phyloP scores from a whole-genome alignment of 192 early-diverging fungal genomes.

The Anaeromyces robustus region DNA sequence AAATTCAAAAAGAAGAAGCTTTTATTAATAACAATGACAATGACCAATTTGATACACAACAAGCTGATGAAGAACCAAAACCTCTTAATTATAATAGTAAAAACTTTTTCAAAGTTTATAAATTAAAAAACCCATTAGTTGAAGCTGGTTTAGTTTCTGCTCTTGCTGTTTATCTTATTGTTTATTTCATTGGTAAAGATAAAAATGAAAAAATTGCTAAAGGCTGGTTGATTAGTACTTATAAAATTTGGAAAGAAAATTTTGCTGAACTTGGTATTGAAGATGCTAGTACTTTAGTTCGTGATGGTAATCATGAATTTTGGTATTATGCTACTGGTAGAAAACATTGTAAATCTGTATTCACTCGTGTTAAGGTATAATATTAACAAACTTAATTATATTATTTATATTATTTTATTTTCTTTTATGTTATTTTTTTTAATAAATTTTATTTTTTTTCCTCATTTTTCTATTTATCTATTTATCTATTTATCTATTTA shows the following conservation, averaged over 20 bases:
- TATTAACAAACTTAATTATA: too few species aligned
- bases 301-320: background rate
- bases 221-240: background rate
- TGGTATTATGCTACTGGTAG: background rate
- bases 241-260: background rate
- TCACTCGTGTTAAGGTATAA: background rate
- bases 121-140: background rate
- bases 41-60: background rate
- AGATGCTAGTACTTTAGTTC: background rate
- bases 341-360: background rate
- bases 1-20: background rate
- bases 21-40: background rate
- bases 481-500: too few species aligned
- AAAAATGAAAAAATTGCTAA: background rate
- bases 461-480: too few species aligned
- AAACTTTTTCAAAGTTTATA: background rate
- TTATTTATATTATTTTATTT: too few species aligned
- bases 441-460: too few species aligned
- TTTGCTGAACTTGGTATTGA: background rate
- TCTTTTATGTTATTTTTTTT: too few species aligned
- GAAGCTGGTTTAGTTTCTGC: background rate
- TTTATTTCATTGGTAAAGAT: background rate
- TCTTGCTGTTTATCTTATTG: background rate
- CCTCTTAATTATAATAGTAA: background rate
- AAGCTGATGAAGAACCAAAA: background rate